Conservation (phyloP, 306 rosid genomes). For the Trichosanthes cucumerina region DNA sequence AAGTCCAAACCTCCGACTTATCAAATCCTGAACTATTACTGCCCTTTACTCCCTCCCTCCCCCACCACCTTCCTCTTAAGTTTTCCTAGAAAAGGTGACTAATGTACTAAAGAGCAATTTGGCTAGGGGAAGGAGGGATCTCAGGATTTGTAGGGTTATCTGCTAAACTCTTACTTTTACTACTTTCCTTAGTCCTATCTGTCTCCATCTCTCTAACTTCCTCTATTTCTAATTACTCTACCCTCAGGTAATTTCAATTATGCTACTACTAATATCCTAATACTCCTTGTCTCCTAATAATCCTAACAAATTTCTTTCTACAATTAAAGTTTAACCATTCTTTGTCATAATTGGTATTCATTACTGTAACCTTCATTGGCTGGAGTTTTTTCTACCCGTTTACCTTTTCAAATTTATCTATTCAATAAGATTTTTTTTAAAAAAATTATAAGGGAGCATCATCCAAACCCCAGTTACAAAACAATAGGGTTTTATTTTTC, state of each 20-base stretch:
- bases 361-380: not conserved
- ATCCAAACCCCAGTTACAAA: not conserved
- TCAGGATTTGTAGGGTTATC: not conserved
- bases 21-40: no score
- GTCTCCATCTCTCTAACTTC: no score
- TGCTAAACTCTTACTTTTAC: no score
- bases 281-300: no score
- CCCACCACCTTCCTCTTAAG: not conserved
- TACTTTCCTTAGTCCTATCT: not conserved
- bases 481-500: not conserved
- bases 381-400: not conserved
- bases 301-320: not conserved
- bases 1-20: not conserved
- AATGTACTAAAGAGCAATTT: not conserved
- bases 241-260: no score
- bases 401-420: not conserved
- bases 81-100: not conserved
- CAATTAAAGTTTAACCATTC: not conserved
- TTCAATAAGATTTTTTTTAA: not conserved
- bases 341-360: not conserved
- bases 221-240: no score
- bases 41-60: not conserved
- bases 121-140: not conserved
- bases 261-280: no score
- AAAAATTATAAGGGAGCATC: not conserved